Percentiles rank a stretch among this genome's conserved stretches.
Conservation (phyloP, 1,284 basidiomycete genomes). For the Puccinia horiana region DNA sequence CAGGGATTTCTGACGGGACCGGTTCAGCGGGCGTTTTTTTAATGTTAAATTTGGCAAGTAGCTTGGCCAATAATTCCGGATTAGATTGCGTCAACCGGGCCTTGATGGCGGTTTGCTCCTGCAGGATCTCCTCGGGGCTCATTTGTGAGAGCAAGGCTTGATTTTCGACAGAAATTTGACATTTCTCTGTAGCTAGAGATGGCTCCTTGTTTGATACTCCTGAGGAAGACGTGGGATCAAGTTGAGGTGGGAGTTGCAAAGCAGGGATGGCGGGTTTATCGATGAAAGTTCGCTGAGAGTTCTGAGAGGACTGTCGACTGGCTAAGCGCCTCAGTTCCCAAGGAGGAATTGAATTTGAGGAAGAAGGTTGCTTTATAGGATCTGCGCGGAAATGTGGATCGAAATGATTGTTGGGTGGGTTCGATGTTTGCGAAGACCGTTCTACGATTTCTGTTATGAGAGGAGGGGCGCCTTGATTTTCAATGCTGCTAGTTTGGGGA, state of each 20-base stretch:
- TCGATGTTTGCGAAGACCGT: not conserved
- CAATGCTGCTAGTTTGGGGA: not conserved
- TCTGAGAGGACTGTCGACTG: not conserved
- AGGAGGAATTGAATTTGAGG: not conserved
- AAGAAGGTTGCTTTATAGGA: not conserved
- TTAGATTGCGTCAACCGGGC: slow-evolving; percentile 34
- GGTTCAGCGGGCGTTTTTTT: not conserved
- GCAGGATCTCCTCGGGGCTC: slow-evolving; percentile 36
- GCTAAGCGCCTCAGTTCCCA: slow-evolving; percentile 25
- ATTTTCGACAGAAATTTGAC: slow-evolving; percentile 43
- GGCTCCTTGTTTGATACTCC: not conserved
- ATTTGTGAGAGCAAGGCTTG: slow-evolving; percentile 35
- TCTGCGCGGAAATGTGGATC: slow-evolving; percentile 21
- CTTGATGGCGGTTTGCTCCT: slow-evolving; percentile 41
- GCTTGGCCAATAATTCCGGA: slow-evolving; percentile 30
- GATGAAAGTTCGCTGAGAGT: not conserved
- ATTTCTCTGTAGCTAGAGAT: not conserved
- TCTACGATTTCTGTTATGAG: slow-evolving; percentile 37
- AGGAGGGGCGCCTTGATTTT: not conserved
- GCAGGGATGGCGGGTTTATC: not conserved
- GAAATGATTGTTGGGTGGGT: slow-evolving; percentile 30
- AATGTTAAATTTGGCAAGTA: slow-evolving; percentile 30
- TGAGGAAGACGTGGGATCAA: not conserved
- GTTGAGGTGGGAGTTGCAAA: not conserved
- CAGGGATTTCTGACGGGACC: not conserved